Evolutionary conservation across 768 basidiomycete species (phyloP).

Genomic region (Russula lepida): DNA sequence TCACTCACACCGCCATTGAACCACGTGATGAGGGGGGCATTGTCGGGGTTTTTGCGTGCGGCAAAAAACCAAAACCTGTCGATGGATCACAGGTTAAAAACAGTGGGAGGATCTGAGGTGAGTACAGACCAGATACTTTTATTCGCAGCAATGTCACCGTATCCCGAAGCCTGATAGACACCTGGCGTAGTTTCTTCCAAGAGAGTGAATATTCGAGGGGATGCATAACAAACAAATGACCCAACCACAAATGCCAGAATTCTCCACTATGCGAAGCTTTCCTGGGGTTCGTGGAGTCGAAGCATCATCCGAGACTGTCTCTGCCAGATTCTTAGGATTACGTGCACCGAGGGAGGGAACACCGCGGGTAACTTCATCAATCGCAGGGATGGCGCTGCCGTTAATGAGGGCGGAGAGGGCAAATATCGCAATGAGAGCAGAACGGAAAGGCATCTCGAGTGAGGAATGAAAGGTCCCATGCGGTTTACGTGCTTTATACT

Average conservation of each 20-base stretch:
- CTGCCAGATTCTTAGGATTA: neutral
- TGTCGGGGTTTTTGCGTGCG: constrained; percentile 49
- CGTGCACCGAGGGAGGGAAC: constrained; percentile 19
- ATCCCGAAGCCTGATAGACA: constrained; percentile 57
- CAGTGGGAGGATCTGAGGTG: too few species aligned
- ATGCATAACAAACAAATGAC: neutral
- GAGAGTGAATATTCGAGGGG: neutral
- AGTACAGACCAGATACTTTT: constrained; percentile 46
- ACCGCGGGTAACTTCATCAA: constrained; percentile 45
- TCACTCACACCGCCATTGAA: constrained; percentile 45
- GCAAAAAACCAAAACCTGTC: constrained; percentile 64
- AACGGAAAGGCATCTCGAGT: constrained; percentile 19
- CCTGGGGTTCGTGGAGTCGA: constrained; percentile 31
- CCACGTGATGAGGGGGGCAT: constrained; percentile 58
- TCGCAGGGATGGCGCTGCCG: constrained; percentile 39
- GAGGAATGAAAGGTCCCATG: neutral
- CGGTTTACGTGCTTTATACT: neutral
- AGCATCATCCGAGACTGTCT: neutral
- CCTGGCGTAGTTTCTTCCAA: constrained; percentile 45
- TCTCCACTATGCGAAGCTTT: constrained; percentile 47
- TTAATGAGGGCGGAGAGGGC: constrained; percentile 19
- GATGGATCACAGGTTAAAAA: neutral
- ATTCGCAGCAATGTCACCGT: constrained; percentile 47
- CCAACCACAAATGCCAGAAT: constrained; percentile 53
- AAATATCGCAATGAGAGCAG: constrained; percentile 10